A percentile compares a stretch with the other conserved stretches of the same genome.
Conservation (phyloP, 148 eudicot species). For the Rheum nobile region DNA sequence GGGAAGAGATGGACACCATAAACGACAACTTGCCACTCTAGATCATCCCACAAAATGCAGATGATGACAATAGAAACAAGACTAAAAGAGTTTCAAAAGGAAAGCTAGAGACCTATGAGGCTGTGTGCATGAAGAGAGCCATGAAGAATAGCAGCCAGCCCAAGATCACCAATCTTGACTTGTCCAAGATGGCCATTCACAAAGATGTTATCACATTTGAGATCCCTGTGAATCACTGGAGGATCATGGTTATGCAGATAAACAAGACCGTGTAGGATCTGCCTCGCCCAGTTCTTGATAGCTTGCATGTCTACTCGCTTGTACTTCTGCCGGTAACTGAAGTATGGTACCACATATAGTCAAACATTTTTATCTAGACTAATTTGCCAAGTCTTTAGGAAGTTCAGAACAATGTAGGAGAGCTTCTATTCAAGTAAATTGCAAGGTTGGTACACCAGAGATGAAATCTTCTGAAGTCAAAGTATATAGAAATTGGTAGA, state of each 20-base stretch:
- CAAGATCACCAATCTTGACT: slow-evolving; percentile 95
- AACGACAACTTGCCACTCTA: too few species aligned
- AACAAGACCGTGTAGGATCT: slow-evolving; percentile 63
- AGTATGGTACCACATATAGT: not conserved
- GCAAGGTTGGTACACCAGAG: not conserved
- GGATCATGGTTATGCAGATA: slow-evolving; percentile 77
- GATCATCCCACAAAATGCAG: not conserved
- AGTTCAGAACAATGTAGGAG: too few species aligned
- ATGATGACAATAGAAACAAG: not conserved
- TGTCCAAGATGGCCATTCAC: slow-evolving; percentile 90
- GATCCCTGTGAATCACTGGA: slow-evolving; percentile 80
- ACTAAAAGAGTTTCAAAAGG: not conserved
- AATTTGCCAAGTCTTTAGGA: too few species aligned
- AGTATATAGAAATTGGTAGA: not conserved
- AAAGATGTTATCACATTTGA: slow-evolving; percentile 89
- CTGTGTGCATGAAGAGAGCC: slow-evolving; percentile 69
- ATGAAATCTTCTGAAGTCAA: not conserved
- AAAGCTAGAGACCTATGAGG: slow-evolving; percentile 39
- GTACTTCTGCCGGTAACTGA: slow-evolving; percentile 72
- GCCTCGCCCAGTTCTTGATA: slow-evolving; percentile 77
- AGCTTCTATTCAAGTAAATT: not conserved
- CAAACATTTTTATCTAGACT: not conserved
- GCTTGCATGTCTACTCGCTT: slow-evolving; percentile 49
- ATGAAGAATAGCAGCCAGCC: slow-evolving; percentile 70
- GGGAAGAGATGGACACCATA: too few species aligned